Evolutionary conservation across 2,329 filamentous ascomycete genomes (phyloP), one percentile per base, ranked within the genome.

Genomic region (Ophiostoma piceae): DNA sequence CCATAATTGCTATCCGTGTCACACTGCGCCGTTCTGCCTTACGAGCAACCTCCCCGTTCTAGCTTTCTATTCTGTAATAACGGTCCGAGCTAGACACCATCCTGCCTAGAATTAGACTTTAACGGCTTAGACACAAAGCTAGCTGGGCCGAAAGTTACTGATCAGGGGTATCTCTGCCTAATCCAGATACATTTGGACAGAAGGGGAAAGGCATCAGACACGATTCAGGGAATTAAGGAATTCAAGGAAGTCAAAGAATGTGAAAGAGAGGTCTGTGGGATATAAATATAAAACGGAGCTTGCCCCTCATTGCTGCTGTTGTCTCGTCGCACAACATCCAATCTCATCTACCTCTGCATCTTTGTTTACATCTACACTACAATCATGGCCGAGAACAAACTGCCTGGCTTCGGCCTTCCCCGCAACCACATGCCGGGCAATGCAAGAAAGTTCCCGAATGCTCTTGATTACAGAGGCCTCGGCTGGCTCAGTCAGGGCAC

Each of bases 391-490:
- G 60, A 64, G 16, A 64, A 64, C 32, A 64, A 64, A 19, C 60
- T 64, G 60, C 60, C 60, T 16, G 60, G 60, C 60, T 64, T 64
- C 32, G 60, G 60, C 60, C 60, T 64, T 9, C 60, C 32, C 16
- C 60, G 60, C 32, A n/a, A 64, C 29, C 1, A 64, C 32, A 29
- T 11, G 29, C 11, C 12, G 37, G 9, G 16, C 7, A 1, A n/a
- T 16, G n/a, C 3, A 6, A n/a, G 6, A 2, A 35, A n/a, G 14
- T 64, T 64, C 29, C 60, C 60, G 1, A 35, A 35, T 64, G 32
- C 60, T 12, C 60, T 64, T 14, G 60, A 64, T 29, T 0, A 19
- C 12, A 6, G n/a, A 7, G 60, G 60, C 14, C 4, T 35, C 11
- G 60, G 60, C 60, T 64, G 60, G 60, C 19, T n/a, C 12, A 64